Evolutionary conservation across 176 grass and related monocot genomes (phyloP).

Genomic region (Phragmites australis): DNA sequence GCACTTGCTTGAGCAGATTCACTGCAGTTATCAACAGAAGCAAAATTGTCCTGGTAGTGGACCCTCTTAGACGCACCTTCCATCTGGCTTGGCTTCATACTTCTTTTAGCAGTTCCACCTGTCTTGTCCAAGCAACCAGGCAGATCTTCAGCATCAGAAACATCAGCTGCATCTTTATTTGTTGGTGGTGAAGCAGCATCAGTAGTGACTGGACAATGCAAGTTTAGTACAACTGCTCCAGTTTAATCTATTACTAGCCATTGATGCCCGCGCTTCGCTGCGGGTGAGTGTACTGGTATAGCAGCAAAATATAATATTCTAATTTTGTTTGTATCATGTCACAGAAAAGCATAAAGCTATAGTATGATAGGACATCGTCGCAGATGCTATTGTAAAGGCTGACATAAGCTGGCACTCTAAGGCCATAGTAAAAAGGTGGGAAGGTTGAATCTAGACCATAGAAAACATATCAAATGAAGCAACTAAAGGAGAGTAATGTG

Average conservation of each 20-base stretch:
- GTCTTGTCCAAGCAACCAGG: constrained; percentile 41
- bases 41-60: constrained; percentile 40
- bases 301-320: neutral
- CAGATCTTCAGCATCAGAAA: constrained; percentile 44
- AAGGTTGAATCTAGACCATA: too few relatives aligned
- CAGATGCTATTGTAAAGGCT: too few relatives aligned
- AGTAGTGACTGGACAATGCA: constrained; percentile 24
- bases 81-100: constrained; percentile 42
- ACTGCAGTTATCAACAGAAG: constrained; percentile 31
- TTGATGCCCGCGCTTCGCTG: neutral
- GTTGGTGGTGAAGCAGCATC: constrained; percentile 36
- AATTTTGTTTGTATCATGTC: too few relatives aligned
- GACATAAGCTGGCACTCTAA: too few relatives aligned
- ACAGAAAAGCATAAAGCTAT: too few relatives aligned
- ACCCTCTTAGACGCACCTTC: constrained; percentile 57
- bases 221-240: constrained; percentile 42
- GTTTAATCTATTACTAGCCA: constrained; percentile 43
- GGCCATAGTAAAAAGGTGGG: too few relatives aligned
- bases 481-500: too few relatives aligned
- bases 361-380: too few relatives aligned
- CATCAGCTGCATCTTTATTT: constrained; percentile 37
- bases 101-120: constrained; percentile 54
- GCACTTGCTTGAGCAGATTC: constrained; percentile 24
- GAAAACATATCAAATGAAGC: too few relatives aligned
- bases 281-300: neutral